Base-by-base conservation (phyloP, 2,329 filamentous ascomycete species). In the Parastagonospora avenae region DNA sequence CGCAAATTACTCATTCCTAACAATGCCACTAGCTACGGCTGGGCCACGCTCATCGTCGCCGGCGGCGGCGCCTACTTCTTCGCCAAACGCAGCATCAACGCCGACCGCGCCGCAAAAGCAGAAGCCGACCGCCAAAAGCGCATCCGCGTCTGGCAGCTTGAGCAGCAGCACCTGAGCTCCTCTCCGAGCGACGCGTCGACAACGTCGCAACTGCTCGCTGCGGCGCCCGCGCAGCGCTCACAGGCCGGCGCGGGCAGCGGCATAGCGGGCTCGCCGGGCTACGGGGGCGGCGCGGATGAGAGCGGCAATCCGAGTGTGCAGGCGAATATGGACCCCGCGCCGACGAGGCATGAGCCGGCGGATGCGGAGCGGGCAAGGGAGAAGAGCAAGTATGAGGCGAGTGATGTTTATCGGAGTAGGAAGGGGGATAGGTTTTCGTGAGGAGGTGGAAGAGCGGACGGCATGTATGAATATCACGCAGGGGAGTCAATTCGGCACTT, bases 41-140 rank as follows among this genome's bases (percentile, higher is more conserved):
- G 91, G 94, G 92, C 90, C 64, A 84, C 91, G 42, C 84, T 97
- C 47, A 94, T 92, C 71, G 81, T 65, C 45, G 91, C 92, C 62
- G 94, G 93, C 70, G 94, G 86, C 60, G 90, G 88, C 57, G 92
- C 93, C 67, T 99, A 97, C 81, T 92, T 90, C 80, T 96, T 97
- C 73, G 94, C 94, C 59, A 99, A 99, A 82, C 84, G 85, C 70
- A 88, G 87, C 74, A 96, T 99, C 82, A 96, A 97, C 72, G 90
- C 90, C 63, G 92, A 97, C 76, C 90, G 93, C 59, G 86, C 89
- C 54, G 82, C 85, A 63, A 87, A 88, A 77, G 87, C 72, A 82
- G 77, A 82, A 82, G 64, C 65, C 48, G 72, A 71, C 52, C 67
- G 59, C 43, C 59, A 61, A 46, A 72, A 71, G 48, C 67, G 70